These are phyloP conservation scores for Lachancea mirantina DNA, from an alignment of 805 yeast genomes.

Conservation along the genomic window DNA sequence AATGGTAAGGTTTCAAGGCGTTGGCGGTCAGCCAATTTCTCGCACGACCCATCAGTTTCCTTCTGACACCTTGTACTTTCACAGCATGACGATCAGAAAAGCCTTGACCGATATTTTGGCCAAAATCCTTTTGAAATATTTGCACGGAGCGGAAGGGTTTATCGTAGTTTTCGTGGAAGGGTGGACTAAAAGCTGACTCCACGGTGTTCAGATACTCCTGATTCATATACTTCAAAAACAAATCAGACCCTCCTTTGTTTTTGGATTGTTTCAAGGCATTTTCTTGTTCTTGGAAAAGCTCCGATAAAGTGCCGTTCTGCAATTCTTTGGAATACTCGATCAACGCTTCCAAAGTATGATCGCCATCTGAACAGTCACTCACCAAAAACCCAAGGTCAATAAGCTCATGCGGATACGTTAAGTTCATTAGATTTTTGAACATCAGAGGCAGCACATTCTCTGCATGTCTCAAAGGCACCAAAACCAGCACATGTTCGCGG, in stretches of 20 bases:
- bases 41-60: conserved; percentile 82
- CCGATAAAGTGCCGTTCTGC: conserved; percentile 61
- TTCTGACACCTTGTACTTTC: conserved; percentile 75
- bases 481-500: conserved; percentile 59
- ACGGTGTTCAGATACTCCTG: conserved; percentile 51
- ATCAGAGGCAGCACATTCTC: conserved; percentile 70
- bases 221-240: conserved; percentile 67
- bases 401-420: conserved; percentile 74
- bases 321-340: conserved; percentile 58
- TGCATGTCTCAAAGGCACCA: conserved; percentile 76
- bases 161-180: conserved; percentile 55
- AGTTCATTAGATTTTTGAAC: conserved; percentile 77
- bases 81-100: conserved; percentile 79
- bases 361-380: conserved; percentile 66
- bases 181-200: conserved; percentile 52
- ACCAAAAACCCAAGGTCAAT: conserved; percentile 78
- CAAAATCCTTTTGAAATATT: conserved; percentile 75
- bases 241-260: conserved; percentile 49
- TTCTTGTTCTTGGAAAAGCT: conserved; percentile 31
- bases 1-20: conserved; percentile 74
- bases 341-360: conserved; percentile 57
- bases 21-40: conserved; percentile 74
- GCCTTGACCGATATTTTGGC: conserved; percentile 80
- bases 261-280: conserved; percentile 34
- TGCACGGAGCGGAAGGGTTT: conserved; percentile 73